Conservation (phyloP, 73 alveolate genomes). For the Paramecium caudatum region DNA sequence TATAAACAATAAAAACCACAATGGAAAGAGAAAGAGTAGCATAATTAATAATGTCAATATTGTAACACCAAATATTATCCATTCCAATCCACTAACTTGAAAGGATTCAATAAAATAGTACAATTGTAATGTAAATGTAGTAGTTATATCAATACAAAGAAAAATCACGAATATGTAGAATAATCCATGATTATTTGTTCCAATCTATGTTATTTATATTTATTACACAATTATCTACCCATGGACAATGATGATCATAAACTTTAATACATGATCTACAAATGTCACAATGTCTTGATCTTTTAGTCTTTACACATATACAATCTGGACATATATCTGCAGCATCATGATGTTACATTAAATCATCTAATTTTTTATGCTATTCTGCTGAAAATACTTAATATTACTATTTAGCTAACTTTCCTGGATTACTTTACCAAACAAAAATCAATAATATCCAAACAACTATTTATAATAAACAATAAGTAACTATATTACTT, state of each 20-base stretch:
- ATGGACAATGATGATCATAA: conserved; percentile 87
- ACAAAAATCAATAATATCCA: not conserved
- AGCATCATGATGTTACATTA: conserved; percentile 25
- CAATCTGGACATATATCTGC: conserved; percentile 56
- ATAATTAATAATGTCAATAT: not conserved
- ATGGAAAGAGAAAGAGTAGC: conserved; percentile 22
- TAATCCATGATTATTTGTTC: not conserved
- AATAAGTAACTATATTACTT: not conserved
- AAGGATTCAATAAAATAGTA: not conserved
- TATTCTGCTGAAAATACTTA: not conserved
- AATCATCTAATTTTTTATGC: not conserved
- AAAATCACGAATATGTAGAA: conserved; percentile 23
- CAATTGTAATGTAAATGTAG: not conserved
- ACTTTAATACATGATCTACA: conserved; percentile 83
- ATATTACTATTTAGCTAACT: not conserved
- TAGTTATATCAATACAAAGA: not conserved
- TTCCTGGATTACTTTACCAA: conserved; percentile 45
- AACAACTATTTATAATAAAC: not conserved
- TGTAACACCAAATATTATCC: not conserved
- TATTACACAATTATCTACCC: conserved; percentile 81
- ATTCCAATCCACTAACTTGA: not conserved
- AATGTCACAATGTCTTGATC: conserved; percentile 86
- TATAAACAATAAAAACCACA: conserved; percentile 11
- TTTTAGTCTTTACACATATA: not conserved
- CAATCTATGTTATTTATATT: not conserved